A percentile compares a stretch with the other conserved stretches of the same genome.
Conservation (phyloP, 371 early-diverging fungal species). For the Phascolomyces articulosus region DNA sequence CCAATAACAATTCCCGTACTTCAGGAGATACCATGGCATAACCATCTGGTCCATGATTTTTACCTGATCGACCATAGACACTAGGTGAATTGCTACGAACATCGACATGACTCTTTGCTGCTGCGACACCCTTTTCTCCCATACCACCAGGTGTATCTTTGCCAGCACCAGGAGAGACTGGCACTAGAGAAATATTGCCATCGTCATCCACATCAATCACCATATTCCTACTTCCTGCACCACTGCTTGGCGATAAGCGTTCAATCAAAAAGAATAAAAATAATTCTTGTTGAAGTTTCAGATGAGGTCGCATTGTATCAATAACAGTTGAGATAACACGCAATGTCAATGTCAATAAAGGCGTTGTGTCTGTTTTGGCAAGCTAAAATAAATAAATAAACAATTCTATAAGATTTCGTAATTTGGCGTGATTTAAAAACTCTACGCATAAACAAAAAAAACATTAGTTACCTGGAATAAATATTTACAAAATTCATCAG, state of each 20-base stretch:
- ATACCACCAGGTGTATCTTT: constrained; percentile 8
- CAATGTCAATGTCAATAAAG: constrained; percentile 64
- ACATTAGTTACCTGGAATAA: constrained; percentile 70
- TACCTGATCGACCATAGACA: constrained; percentile 34
- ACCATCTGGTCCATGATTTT: constrained; percentile 36
- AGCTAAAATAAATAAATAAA: constrained; percentile 30
- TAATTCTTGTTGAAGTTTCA: constrained; percentile 80
- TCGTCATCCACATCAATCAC: constrained; percentile 44
- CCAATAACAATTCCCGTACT: constrained; percentile 82
- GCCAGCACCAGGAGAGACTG: neutral
- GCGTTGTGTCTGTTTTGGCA: constrained; percentile 63
- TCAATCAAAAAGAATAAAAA: constrained; percentile 81
- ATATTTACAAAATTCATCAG: constrained; percentile 86
- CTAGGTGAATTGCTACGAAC: constrained; percentile 45
- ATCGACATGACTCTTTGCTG: constrained; percentile 21
- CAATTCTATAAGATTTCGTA: too few relatives aligned
- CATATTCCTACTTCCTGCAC: constrained; percentile 37
- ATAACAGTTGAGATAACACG: constrained; percentile 76
- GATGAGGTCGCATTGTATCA: constrained; percentile 66
- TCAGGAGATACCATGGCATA: constrained; percentile 67
- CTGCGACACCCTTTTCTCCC: neutral
- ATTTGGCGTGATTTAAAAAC: neutral
- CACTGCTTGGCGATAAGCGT: constrained; percentile 54
- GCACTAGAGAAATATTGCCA: constrained; percentile 37
- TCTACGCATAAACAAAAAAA: too few relatives aligned